Conservation (phyloP, 495 filamentous ascomycete species). For the Trichoderma erinaceum region DNA sequence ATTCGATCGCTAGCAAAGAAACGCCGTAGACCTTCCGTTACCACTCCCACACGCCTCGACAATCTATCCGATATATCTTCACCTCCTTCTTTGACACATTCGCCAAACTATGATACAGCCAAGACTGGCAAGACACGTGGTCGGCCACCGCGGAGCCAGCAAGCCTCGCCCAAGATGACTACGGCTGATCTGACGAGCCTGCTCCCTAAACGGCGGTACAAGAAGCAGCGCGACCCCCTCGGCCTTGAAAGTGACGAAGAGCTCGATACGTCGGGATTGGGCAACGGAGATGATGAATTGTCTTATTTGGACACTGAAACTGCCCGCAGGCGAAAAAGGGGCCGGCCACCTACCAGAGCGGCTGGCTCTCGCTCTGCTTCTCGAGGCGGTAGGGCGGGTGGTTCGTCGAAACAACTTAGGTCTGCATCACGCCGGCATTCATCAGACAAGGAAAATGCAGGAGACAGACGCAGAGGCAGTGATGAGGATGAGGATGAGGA, state of each 20-base stretch:
- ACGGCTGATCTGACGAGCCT: constrained; percentile 40
- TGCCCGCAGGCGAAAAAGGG: constrained; percentile 10
- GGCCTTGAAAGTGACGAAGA: constrained; percentile 24
- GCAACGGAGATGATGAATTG: constrained; percentile 33
- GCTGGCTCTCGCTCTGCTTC: constrained; percentile 16
- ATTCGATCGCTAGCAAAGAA: constrained; percentile 33
- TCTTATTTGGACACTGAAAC: constrained; percentile 27
- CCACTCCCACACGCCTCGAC: constrained; percentile 21
- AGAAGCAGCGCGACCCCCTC: constrained; percentile 16
- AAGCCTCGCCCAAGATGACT: constrained; percentile 28
- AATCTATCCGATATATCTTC: constrained; percentile 41
- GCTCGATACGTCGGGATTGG: constrained; percentile 26
- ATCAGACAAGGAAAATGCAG: constrained; percentile 39
- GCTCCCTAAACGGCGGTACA: constrained; percentile 32
- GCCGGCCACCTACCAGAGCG: constrained; percentile 11
- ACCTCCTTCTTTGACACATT: constrained; percentile 46
- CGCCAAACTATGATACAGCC: constrained; percentile 36
- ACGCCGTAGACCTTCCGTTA: constrained; percentile 25
- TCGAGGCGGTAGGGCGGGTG: not conserved
- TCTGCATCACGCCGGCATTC: constrained; percentile 18
- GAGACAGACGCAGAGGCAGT: not conserved
- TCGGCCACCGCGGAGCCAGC: constrained; percentile 22
- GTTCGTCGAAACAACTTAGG: constrained; percentile 1
- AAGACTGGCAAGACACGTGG: constrained; percentile 21
- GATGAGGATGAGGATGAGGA: constrained; percentile 16